Conservation (phyloP, 345 rosid species). For the Citrus sp. region DNA sequence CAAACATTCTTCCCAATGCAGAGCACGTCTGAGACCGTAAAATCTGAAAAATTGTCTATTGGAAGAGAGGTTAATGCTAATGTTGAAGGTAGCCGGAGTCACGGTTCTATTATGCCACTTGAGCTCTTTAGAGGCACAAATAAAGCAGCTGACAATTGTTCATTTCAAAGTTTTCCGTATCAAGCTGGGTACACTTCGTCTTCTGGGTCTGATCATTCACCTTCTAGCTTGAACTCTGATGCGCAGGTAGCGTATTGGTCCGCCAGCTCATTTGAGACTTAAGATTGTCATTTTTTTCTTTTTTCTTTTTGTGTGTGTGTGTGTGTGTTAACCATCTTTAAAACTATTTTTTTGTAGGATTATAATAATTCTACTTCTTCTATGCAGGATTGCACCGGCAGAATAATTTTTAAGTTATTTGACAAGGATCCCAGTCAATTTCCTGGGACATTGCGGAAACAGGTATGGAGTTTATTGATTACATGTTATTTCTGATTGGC, state of each 20-base stretch:
- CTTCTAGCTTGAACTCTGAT: conserved; percentile 75
- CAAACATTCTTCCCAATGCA: conserved; percentile 75
- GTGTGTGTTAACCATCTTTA: background rate
- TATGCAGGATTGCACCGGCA: conserved; percentile 63
- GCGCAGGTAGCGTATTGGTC: conserved; percentile 47
- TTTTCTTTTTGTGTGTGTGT: background rate
- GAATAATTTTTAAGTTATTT: conserved; percentile 68
- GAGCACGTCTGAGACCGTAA: conserved; percentile 49
- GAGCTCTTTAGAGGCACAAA: conserved; percentile 66
- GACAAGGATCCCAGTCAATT: conserved; percentile 84
- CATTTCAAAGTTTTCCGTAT: conserved; percentile 48
- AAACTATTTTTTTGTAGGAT: background rate
- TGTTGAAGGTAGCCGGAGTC: conserved; percentile 37
- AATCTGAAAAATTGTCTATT: conserved; percentile 42
- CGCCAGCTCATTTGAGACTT: background rate
- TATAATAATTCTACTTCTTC: conserved; percentile 9
- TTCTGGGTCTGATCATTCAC: conserved; percentile 90
- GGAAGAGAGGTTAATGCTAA: conserved; percentile 38
- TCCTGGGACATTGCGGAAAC: conserved; percentile 58
- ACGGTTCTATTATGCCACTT: conserved; percentile 43
- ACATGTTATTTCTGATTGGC: background rate
- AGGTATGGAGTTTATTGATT: conserved; percentile 36
- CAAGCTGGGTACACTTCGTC: conserved; percentile 73
- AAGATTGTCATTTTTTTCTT: background rate
- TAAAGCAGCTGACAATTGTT: conserved; percentile 40